These are phyloP conservation scores for Colletotrichum higginsianum DNA, from an alignment of 2,329 filamentous ascomycete genomes.

Conservation along the genomic window DNA sequence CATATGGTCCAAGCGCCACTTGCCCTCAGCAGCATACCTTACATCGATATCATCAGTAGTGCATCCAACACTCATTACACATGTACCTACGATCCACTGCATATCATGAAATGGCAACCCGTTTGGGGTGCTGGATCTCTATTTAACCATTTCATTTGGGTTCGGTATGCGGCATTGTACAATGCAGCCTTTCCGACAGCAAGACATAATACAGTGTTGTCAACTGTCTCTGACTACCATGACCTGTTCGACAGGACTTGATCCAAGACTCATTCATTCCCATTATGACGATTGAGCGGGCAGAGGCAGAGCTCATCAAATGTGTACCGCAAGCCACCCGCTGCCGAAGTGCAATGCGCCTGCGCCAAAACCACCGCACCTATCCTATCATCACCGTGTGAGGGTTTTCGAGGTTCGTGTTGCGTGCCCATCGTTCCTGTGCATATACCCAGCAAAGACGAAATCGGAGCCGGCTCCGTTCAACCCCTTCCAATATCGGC, in stretches of 20 bases:
- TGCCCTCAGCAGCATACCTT: too few relatives aligned
- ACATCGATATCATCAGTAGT: background rate
- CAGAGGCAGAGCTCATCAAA: background rate
- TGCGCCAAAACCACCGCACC: background rate
- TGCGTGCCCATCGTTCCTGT: background rate
- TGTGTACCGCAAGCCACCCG: background rate
- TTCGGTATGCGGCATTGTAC: too few relatives aligned
- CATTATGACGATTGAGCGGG: background rate
- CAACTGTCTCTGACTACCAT: background rate
- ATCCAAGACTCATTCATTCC: background rate
- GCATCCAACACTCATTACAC: too few relatives aligned
- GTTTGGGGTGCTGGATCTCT: too few relatives aligned
- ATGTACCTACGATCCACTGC: too few relatives aligned
- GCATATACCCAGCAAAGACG: conserved; percentile 1
- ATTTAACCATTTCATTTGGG: too few relatives aligned
- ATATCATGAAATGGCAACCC: too few relatives aligned
- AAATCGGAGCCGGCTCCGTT: conserved; percentile 1
- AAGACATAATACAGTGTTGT: too few relatives aligned
- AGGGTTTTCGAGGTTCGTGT: background rate
- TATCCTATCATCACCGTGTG: background rate
- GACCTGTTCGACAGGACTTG: background rate
- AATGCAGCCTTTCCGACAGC: too few relatives aligned
- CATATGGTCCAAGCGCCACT: background rate
- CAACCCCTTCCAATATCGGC: conserved; percentile 47
- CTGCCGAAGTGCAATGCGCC: conserved; percentile 9